Evolutionary conservation across 768 basidiomycete species (phyloP), one percentile per base, ranked within the genome.

Genomic region (Pluteus cervinus): DNA sequence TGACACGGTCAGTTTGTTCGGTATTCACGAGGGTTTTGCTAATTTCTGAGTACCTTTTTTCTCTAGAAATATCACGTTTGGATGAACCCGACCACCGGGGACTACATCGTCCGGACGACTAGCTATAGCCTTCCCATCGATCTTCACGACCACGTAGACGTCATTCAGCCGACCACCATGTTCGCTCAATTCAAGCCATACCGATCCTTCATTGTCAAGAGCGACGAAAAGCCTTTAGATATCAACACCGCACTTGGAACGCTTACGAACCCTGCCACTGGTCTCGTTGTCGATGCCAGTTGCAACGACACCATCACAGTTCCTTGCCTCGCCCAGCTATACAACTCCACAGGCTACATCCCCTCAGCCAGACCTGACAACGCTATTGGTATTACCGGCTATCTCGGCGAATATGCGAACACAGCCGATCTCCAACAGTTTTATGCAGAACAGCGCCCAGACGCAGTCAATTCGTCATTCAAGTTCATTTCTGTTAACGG

Each of bases 81-180:
- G 61, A 61, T 62, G 21, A 71, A 81, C 46, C 47, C 52, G 3
- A 52, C 53, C 11, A 69, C 58, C 24, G 76, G 70, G 0, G 70
- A 73, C 32, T 61, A 61, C 16, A 54, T 81, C 23, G 63, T 84
- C 29, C 70, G 84, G 46, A 80, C 84, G 3, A 75, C 74, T 3
- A 64, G 63, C 41, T 86, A 81, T 56, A 79, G 74, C 42, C 66
- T 86, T 12, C 83, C 83, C 0, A 61, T 60, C 20, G 45, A 66
- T 33, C 45, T 85, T 20, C 71, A 79, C 43, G 61, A 63, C 1
- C 80, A 85, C 48, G 51, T 85, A 36, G 79, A 83, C 33, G 57
- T 84, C 22, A 60, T 86, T 22, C 77, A 81, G 40, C 83, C 83
- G 0, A 84, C 84, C 0, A 85, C 80, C 1, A 68, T 74, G 54